These are phyloP conservation scores for Cnidoscolus chayamansa DNA, from an alignment of 441 rosid species.

Conservation along the genomic window DNA sequence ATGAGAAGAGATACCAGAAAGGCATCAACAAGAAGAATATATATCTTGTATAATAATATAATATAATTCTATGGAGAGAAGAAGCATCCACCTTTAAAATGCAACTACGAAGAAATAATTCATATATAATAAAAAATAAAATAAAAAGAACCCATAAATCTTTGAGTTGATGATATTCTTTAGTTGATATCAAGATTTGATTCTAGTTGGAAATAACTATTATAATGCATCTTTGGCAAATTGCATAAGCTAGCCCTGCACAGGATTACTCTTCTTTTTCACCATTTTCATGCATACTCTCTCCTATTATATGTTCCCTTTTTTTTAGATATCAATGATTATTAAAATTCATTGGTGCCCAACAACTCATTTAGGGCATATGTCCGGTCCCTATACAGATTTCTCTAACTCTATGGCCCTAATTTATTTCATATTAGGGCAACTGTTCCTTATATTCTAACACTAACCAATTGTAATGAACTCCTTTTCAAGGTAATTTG, in stretches of 20 bases:
- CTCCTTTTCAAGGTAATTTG: not conserved
- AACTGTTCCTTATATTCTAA: not conserved
- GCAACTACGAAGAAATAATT: no score
- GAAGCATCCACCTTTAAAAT: no score
- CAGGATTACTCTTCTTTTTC: not conserved
- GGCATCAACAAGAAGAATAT: no score
- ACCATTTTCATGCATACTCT: no score
- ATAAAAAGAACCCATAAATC: no score
- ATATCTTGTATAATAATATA: no score
- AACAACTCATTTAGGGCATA: slow-evolving; percentile 24
- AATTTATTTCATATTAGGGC: not conserved
- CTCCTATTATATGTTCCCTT: no score
- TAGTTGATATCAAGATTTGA: slow-evolving; percentile 29
- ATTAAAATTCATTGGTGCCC: slow-evolving; percentile 19
- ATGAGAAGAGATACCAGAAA: no score
- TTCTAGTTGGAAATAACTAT: slow-evolving; percentile 17
- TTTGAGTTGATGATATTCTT: slow-evolving; percentile 2
- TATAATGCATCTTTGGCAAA: slow-evolving; percentile 11
- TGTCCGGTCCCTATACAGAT: not conserved
- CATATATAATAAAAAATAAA: no score
- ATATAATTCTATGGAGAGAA: no score
- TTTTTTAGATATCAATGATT: slow-evolving; percentile 9
- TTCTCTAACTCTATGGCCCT: no score
- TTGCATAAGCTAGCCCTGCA: slow-evolving; percentile 22
- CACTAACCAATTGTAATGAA: no score